These are phyloP conservation scores for Corynespora cassiicola DNA, from an alignment of 2,329 filamentous ascomycete species.

Conservation along the genomic window DNA sequence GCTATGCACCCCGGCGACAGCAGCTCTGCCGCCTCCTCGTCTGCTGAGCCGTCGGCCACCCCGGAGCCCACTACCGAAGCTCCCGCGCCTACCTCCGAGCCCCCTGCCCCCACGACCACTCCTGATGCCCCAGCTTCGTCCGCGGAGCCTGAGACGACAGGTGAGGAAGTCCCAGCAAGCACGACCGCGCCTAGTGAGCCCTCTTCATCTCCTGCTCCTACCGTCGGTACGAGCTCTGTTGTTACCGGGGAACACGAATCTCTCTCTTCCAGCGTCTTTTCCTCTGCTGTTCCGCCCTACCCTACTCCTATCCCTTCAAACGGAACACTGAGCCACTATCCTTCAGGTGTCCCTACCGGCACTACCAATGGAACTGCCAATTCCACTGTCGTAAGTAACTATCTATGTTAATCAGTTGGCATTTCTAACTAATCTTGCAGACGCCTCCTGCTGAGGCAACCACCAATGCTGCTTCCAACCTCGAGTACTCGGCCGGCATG, in stretches of 20 bases:
- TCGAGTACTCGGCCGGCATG: conserved; percentile 14
- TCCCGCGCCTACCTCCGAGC: conserved; percentile 3
- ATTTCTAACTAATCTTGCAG: background rate
- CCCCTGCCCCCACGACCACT: conserved; percentile 1
- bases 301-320: background rate
- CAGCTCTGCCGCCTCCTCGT: conserved; percentile 13
- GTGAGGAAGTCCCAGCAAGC: background rate
- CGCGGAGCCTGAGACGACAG: background rate
- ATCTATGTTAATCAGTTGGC: background rate
- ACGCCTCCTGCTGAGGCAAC: conserved; percentile 18
- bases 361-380: conserved; percentile 20
- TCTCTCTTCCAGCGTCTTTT: background rate
- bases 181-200: background rate
- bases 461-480: conserved; percentile 19
- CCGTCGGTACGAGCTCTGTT: background rate
- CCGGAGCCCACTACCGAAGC: conserved; percentile 4
- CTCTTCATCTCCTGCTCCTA: background rate
- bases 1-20: conserved; percentile 14
- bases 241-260: background rate
- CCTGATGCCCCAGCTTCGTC: too few species aligned
- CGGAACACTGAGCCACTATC: conserved; percentile 9
- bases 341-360: conserved; percentile 8
- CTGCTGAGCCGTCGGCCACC: conserved; percentile 1
- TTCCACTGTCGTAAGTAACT: conserved; percentile 20
- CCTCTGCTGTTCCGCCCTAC: background rate